These are phyloP conservation scores for Claviceps quebecensis DNA, from an alignment of 2,329 filamentous ascomycete genomes.

Conservation along the genomic window DNA sequence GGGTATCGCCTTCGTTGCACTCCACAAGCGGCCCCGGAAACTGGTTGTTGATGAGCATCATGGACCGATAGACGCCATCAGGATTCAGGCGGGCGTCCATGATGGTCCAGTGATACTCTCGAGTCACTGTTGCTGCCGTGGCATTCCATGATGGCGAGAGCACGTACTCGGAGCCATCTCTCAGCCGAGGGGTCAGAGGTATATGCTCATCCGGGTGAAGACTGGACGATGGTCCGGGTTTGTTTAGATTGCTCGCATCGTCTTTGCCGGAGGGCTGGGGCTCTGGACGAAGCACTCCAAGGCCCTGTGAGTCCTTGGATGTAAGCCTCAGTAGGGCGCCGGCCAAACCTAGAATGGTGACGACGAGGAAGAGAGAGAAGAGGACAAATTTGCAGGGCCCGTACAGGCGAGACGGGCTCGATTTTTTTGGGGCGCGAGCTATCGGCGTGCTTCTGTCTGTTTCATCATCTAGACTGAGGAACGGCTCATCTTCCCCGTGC, in stretches of 20 bases:
- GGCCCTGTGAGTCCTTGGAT: not conserved
- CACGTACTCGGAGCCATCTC: slow-evolving; percentile 36
- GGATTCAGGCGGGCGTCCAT: slow-evolving; percentile 43
- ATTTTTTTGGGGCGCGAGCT: not conserved
- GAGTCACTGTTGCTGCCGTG: slow-evolving; percentile 29
- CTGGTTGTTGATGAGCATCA: slow-evolving; percentile 60
- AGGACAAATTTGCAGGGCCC: slow-evolving; percentile 7
- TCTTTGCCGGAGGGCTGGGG: not conserved
- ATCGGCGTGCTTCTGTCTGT: not conserved
- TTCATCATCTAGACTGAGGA: too few relatives aligned
- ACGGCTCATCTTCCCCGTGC: too few relatives aligned
- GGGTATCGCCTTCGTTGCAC: slow-evolving; percentile 57
- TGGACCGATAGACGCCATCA: slow-evolving; percentile 40
- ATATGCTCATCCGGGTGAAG: slow-evolving; percentile 14
- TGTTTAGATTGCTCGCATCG: not conserved
- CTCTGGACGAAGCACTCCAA: not conserved
- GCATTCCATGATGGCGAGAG: slow-evolving; percentile 44
- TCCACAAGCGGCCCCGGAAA: slow-evolving; percentile 63
- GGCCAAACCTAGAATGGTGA: slow-evolving; percentile 13
- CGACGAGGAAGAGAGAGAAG: slow-evolving; percentile 11
- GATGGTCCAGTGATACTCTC: slow-evolving; percentile 49
- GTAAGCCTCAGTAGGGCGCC: slow-evolving; percentile 11
- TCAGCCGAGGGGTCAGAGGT: slow-evolving; percentile 12
- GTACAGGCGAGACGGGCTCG: not conserved
- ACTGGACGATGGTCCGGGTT: not conserved